Evolutionary conservation across 2,329 filamentous ascomycete genomes (phyloP).

Genomic region (Cryphonectria carpinicola): DNA sequence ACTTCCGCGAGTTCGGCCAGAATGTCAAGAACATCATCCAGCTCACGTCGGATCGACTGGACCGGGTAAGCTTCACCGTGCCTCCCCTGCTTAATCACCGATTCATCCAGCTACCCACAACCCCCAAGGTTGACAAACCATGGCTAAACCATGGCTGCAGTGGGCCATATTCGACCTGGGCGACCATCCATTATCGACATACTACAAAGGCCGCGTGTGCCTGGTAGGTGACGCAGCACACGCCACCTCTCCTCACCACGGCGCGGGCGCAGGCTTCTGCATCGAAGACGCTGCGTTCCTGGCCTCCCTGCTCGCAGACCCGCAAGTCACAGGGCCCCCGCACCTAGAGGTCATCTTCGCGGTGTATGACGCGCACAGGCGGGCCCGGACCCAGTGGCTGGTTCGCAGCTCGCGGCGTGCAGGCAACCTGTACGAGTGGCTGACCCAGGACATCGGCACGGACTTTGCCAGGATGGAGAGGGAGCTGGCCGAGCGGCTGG

Average conservation of each 20-base stretch:
- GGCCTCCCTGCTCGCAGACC: conserved; percentile 50
- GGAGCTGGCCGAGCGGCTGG: conserved; percentile 29
- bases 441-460: conserved; percentile 42
- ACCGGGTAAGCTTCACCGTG: conserved; percentile 34
- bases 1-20: conserved; percentile 41
- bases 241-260: conserved; percentile 63
- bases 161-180: conserved; percentile 54
- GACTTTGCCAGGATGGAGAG: conserved; percentile 41
- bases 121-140: neutral
- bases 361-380: conserved; percentile 54
- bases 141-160: conserved; percentile 30
- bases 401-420: conserved; percentile 54
- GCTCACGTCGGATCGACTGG: conserved; percentile 36
- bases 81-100: too few relatives aligned
- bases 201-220: conserved; percentile 47
- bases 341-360: conserved; percentile 51
- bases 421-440: conserved; percentile 50
- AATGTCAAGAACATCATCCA: conserved; percentile 38
- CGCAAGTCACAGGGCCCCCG: conserved; percentile 36
- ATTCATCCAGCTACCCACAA: conserved; percentile 5
- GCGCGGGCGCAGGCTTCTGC: conserved; percentile 61
- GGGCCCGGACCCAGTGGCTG: conserved; percentile 53
- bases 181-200: conserved; percentile 47
- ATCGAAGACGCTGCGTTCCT: conserved; percentile 56
- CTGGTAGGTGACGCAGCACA: conserved; percentile 67